Evolutionary conservation across 108 stramenopile species (phyloP).

Genomic region (Stephanodiscus minutulus): DNA sequence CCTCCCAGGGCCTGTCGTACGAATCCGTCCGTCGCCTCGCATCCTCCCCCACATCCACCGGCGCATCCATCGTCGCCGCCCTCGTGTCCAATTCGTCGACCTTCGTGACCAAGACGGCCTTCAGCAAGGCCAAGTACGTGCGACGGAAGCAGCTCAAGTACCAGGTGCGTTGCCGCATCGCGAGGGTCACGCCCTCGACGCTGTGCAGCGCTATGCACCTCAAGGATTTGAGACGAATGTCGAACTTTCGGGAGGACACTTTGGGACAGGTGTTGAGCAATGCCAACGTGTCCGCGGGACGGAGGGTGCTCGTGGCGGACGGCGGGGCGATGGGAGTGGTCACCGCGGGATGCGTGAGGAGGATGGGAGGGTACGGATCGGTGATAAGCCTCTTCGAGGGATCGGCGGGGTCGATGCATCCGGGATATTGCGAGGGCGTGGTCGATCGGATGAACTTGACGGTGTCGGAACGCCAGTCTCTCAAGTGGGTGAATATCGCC

Average conservation of each 20-base stretch:
- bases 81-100: slow-evolving; percentile 83
- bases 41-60: slow-evolving; percentile 44
- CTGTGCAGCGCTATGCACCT: slow-evolving; percentile 68
- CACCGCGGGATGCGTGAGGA: slow-evolving; percentile 68
- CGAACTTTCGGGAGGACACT: slow-evolving; percentile 82
- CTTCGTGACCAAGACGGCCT: slow-evolving; percentile 83
- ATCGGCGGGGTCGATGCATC: slow-evolving; percentile 59
- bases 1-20: slow-evolving; percentile 59
- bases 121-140: slow-evolving; percentile 87
- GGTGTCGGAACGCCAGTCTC: slow-evolving; percentile 56
- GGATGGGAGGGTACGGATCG: slow-evolving; percentile 88
- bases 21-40: slow-evolving; percentile 49
- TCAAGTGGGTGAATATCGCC: slow-evolving; percentile 76
- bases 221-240: slow-evolving; percentile 61
- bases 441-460: slow-evolving; percentile 67
- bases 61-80: slow-evolving; percentile 68
- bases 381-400: slow-evolving; percentile 69
- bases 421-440: slow-evolving; percentile 70
- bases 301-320: slow-evolving; percentile 74
- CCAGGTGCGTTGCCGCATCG: slow-evolving; percentile 79
- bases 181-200: slow-evolving; percentile 64
- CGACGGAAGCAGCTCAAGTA: slow-evolving; percentile 78
- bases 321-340: slow-evolving; percentile 65
- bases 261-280: slow-evolving; percentile 77
- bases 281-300: slow-evolving; percentile 85